Percentiles rank a stretch among this genome's conserved stretches.
phyloP scores from a whole-genome alignment of 2,329 filamentous ascomycete genomes.

The Blastomyces silverae region DNA sequence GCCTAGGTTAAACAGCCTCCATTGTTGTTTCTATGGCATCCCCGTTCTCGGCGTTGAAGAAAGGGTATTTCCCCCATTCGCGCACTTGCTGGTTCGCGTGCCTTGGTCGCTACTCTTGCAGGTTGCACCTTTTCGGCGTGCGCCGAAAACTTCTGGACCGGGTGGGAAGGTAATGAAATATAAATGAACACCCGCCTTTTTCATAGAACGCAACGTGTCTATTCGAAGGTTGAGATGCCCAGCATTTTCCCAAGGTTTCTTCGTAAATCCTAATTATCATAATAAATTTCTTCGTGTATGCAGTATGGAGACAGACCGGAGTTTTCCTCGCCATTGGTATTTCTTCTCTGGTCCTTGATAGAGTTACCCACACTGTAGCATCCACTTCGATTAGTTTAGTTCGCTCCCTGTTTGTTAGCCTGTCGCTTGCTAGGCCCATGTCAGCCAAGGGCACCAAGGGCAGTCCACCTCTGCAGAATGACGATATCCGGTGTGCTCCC shows the following conservation, averaged over 20 bases:
- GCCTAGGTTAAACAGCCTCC: too few relatives aligned
- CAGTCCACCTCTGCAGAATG: neutral
- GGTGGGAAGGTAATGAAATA: too few relatives aligned
- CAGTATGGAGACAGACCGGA: neutral
- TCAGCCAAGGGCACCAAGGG: neutral
- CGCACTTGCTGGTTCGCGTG: too few relatives aligned
- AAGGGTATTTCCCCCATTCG: too few relatives aligned
- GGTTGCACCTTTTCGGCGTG: too few relatives aligned
- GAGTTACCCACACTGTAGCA: neutral
- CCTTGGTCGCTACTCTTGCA: too few relatives aligned
- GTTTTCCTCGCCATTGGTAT: neutral
- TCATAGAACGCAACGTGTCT: neutral
- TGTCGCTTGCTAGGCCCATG: neutral
- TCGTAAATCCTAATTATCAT: neutral
- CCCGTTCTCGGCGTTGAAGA: too few relatives aligned
- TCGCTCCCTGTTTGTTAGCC: neutral
- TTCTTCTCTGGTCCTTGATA: neutral
- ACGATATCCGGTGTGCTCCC: neutral
- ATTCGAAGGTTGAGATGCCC: neutral
- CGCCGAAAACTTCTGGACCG: neutral
- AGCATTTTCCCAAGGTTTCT: neutral
- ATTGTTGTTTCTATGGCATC: too few relatives aligned
- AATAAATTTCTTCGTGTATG: too few relatives aligned
- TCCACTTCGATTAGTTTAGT: neutral
- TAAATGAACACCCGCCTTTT: neutral